phyloP scores from a whole-genome alignment of 2,329 filamentous ascomycete genomes.

The Sporothrix luriei region DNA sequence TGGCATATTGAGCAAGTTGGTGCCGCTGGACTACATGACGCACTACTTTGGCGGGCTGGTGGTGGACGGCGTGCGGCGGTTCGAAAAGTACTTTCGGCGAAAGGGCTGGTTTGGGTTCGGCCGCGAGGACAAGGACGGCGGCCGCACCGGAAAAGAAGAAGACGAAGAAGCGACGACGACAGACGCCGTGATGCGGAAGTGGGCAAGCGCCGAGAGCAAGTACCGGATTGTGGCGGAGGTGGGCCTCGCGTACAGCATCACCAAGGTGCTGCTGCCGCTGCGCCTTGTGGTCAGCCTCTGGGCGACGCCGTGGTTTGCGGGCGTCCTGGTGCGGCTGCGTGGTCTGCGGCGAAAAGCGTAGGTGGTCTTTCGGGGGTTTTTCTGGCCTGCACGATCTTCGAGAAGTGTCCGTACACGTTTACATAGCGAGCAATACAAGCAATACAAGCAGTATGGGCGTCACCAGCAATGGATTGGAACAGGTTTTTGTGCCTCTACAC shows the following conservation, averaged over 20 bases:
- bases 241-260: constrained; percentile 87
- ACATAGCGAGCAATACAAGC: background rate
- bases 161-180: constrained; percentile 39
- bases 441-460: background rate
- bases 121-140: constrained; percentile 38
- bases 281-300: constrained; percentile 78
- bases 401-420: background rate
- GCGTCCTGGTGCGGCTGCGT: constrained; percentile 55
- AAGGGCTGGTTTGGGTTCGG: constrained; percentile 72
- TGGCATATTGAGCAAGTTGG: constrained; percentile 57
- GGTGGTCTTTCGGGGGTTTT: background rate
- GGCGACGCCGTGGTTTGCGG: constrained; percentile 91
- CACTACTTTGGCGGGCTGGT: constrained; percentile 55
- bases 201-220: constrained; percentile 48
- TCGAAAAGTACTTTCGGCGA: constrained; percentile 73
- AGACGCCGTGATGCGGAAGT: constrained; percentile 33
- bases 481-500: background rate
- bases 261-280: constrained; percentile 78
- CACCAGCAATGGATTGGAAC: no score
- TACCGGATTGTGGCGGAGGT: constrained; percentile 68
- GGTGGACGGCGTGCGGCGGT: constrained; percentile 67
- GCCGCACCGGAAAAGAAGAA: no score
- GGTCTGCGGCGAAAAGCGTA: background rate
- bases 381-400: background rate
- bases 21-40: constrained; percentile 61